Base-by-base conservation (phyloP, 2,329 filamentous ascomycete species). In the Didymella pinodella region DNA sequence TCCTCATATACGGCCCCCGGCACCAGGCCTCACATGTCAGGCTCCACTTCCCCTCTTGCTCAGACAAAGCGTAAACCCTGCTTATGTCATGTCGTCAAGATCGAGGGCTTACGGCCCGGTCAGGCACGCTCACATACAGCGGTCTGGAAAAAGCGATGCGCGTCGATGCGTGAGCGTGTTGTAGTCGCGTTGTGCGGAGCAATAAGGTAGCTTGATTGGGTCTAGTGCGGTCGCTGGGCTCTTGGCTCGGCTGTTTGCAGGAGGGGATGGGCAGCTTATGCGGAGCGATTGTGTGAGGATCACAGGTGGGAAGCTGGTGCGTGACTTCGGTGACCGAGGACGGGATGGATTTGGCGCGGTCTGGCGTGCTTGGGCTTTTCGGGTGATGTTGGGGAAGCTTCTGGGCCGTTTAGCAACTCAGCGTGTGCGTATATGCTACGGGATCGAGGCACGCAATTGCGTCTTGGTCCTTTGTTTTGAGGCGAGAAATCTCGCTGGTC, bases 41-140 rank as follows among this genome's bases (percentile, higher is more conserved):
- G 47, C 50, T 59, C 56, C 56, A 54, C 56, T 54, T 54, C 56
- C 56, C 56, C 50, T 54, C 56, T 36, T 40, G 29, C 41, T 14
- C 56, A 59, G 46, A 59, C 56, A 47, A 50, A 46, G 50, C 41
- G 50, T 38, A 44, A 54, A 54, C 56, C 50, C 50, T 54, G 47
- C 47, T 28, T 25, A 34, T 29, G 41, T 50, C 41, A 34, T 51
- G 47, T 59, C 46, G 56, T 51, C 46, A 51, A 38, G 32, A 59
- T 36, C 12, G n/a, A 47, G 29, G 50, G 50, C 46, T 54, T 54
- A 7, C 34, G 40, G 32, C 2, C 32, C 16, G 32, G 16, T n/a
- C 16, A 34, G 14, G 29, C 29, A 31, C 28, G 28, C 7, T 29
- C 28, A 29, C 7, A 10, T 10, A 10, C 29, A 18, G 32, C 32